A percentile compares a stretch with the other conserved stretches of the same genome.
These are phyloP conservation scores for Colletotrichum sansevieriae DNA, from an alignment of 2,329 filamentous ascomycete genomes.

Conservation along the genomic window DNA sequence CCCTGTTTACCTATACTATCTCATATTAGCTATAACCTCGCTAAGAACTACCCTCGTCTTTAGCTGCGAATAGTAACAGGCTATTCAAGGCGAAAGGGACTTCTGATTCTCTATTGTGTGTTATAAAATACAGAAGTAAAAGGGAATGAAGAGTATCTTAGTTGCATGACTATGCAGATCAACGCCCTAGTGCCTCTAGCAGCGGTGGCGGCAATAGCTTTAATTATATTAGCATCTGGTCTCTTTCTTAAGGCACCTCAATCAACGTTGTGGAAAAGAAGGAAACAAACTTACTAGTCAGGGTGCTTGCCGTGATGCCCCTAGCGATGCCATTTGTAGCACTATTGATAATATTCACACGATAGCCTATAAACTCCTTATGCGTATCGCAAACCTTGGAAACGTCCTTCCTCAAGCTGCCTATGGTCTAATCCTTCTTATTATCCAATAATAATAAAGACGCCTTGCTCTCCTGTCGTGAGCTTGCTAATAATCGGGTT, in stretches of 20 bases:
- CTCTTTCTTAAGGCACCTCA: neutral
- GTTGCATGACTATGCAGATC: conserved; percentile 1
- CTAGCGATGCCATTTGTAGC: conserved; percentile 3
- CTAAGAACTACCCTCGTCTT: neutral
- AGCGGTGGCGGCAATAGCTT: neutral
- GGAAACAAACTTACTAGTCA: neutral
- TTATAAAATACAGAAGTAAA: too few relatives aligned
- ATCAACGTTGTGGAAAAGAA: neutral
- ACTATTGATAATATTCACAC: neutral
- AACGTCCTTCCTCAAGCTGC: neutral
- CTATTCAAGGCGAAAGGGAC: neutral
- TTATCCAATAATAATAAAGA: neutral
- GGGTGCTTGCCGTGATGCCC: neutral
- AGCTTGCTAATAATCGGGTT: neutral
- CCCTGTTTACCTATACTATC: neutral
- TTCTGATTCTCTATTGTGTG: too few relatives aligned
- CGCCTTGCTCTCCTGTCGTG: neutral
- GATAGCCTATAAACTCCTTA: neutral
- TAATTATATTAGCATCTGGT: neutral
- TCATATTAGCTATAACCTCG: neutral
- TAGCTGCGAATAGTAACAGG: neutral
- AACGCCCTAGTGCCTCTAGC: conserved; percentile 2
- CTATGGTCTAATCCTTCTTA: neutral
- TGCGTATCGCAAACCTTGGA: neutral
- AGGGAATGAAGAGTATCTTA: neutral